phyloP scores from a whole-genome alignment of 441 rosid genomes.

The Aquilaria agallochum region DNA sequence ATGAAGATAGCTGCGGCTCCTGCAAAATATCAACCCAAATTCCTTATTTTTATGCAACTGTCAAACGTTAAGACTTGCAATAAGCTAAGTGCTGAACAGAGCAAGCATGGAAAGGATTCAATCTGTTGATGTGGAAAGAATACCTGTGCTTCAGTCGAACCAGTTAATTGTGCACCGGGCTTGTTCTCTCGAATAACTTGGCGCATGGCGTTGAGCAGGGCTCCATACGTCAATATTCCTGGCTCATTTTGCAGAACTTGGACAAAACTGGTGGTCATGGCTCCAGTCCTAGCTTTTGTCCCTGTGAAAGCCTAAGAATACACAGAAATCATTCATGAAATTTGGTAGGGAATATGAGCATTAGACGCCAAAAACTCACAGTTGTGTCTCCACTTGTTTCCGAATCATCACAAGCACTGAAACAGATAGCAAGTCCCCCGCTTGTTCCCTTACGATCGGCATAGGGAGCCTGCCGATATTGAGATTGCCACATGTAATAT shows the following conservation, averaged over 20 bases:
- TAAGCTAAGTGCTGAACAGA: not conserved
- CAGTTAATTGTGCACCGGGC: conserved; percentile 29
- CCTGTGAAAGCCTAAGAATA: conserved; percentile 58
- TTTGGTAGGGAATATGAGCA: not conserved
- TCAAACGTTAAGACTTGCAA: not conserved
- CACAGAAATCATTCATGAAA: not conserved
- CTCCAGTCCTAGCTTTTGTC: conserved; percentile 48
- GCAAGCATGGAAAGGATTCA: not conserved
- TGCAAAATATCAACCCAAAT: conserved; percentile 24
- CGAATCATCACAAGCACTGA: conserved; percentile 76
- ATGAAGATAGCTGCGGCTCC: conserved; percentile 65
- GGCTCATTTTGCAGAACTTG: conserved; percentile 64
- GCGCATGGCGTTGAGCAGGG: conserved; percentile 51
- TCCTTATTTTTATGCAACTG: not conserved
- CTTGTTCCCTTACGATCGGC: conserved; percentile 48
- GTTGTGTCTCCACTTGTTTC: conserved; percentile 47
- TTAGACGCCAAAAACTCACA: conserved; percentile 27
- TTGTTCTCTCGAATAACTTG: conserved; percentile 41
- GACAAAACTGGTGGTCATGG: conserved; percentile 73
- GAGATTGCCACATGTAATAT: conserved; percentile 56
- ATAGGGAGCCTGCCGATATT: conserved; percentile 14
- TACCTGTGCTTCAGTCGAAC: conserved; percentile 39
- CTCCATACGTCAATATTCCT: conserved; percentile 47
- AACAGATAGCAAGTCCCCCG: conserved; percentile 60
- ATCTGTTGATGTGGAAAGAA: not conserved